Conservation (phyloP, 306 rosid genomes). For the Rosa multiflora region DNA sequence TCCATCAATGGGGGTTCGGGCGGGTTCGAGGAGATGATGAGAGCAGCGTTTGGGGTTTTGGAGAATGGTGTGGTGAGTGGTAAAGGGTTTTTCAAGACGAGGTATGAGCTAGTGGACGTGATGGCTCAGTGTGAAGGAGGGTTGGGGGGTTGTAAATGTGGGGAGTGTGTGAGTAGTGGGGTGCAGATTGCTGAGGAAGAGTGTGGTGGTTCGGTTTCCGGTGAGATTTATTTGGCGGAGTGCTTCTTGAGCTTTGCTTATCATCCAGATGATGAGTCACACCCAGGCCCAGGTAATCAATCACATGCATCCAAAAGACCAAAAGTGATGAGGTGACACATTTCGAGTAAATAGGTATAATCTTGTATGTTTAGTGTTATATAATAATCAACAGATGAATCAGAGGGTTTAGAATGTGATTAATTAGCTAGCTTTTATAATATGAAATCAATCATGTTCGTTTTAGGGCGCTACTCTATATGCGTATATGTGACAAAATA, state of each 20-base stretch:
- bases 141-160: constrained; percentile 53
- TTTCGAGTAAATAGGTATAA: too few relatives aligned
- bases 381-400: neutral
- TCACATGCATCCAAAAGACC: neutral
- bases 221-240: constrained; percentile 49
- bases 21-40: constrained; percentile 35
- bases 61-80: constrained; percentile 36
- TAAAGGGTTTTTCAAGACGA: constrained; percentile 36
- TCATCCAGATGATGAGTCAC: constrained; percentile 18
- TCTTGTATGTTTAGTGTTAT: too few relatives aligned
- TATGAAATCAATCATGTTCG: too few relatives aligned
- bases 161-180: constrained; percentile 55
- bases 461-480: too few relatives aligned
- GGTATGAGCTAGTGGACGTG: constrained; percentile 37
- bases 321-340: neutral
- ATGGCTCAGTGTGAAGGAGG: constrained; percentile 69
- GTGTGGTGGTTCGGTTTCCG: constrained; percentile 48
- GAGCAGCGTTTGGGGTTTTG: constrained; percentile 44
- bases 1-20: neutral
- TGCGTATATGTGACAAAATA: too few relatives aligned
- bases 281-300: constrained; percentile 42
- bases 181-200: constrained; percentile 42
- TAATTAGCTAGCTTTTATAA: too few relatives aligned
- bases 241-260: constrained; percentile 53
- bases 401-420: too few relatives aligned